phyloP scores from a whole-genome alignment of 306 rosid species.

The Alnus rubra region DNA sequence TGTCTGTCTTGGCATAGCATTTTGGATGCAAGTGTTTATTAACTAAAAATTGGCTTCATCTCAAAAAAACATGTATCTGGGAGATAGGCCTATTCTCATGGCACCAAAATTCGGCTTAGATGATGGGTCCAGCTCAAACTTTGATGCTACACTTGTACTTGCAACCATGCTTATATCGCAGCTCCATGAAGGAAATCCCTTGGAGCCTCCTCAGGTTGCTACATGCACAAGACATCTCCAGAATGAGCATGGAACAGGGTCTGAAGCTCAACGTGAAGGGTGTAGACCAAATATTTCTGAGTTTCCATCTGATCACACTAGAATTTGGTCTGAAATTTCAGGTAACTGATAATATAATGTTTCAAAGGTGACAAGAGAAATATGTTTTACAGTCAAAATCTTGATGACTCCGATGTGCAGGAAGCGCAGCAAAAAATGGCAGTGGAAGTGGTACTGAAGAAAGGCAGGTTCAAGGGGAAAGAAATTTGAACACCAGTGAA shows the following conservation, averaged over 20 bases:
- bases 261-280: conserved; percentile 49
- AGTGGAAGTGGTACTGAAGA: conserved; percentile 50
- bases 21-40: neutral
- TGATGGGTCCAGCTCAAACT: conserved; percentile 74
- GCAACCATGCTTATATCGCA: conserved; percentile 94
- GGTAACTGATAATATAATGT: conserved; percentile 46
- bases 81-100: conserved; percentile 86
- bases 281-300: conserved; percentile 56
- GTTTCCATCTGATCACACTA: conserved; percentile 88
- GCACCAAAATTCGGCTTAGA: conserved; percentile 88
- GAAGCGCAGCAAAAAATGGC: conserved; percentile 57
- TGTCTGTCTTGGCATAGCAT: neutral
- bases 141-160: conserved; percentile 90
- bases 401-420: conserved; percentile 39
- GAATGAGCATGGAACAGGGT: conserved; percentile 49
- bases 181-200: conserved; percentile 53
- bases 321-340: conserved; percentile 94
- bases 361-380: conserved; percentile 2
- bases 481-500: conserved; percentile 47
- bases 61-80: conserved; percentile 8
- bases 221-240: conserved; percentile 38
- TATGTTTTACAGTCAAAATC: conserved; percentile 24
- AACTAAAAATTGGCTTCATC: neutral
- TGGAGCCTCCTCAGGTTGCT: conserved; percentile 59
- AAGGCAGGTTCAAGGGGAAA: conserved; percentile 58